phyloP scores from a whole-genome alignment of 1,284 basidiomycete genomes.

The Tylopilus sp. region DNA sequence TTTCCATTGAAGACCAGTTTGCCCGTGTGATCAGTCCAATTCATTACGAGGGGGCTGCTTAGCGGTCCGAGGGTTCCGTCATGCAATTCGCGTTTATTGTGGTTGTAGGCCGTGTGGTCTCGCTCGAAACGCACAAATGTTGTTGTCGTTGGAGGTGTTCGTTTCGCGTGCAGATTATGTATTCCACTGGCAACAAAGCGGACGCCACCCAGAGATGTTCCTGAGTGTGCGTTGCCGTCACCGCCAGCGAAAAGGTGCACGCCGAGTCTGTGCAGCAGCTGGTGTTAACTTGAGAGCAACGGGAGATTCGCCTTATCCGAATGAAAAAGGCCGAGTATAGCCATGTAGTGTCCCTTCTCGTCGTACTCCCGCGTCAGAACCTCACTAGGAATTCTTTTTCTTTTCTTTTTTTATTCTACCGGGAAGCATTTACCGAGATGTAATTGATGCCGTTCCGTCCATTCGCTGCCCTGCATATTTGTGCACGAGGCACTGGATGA shows the following conservation, averaged over 20 bases:
- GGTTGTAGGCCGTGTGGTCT: no score
- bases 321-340: slow-evolving; percentile 20
- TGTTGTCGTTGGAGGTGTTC: slow-evolving; percentile 1
- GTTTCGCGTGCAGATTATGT: slow-evolving; percentile 15
- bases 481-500: slow-evolving; percentile 31
- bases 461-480: slow-evolving; percentile 30
- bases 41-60: slow-evolving; percentile 24
- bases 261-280: no score
- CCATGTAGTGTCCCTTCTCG: slow-evolving; percentile 9
- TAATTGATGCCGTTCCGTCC: slow-evolving; percentile 28
- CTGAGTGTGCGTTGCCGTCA: slow-evolving; percentile 15
- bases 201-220: no score
- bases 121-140: neutral
- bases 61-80: slow-evolving; percentile 21
- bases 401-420: slow-evolving; percentile 4
- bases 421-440: slow-evolving; percentile 31
- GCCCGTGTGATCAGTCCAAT: slow-evolving; percentile 18
- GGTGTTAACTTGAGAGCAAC: no score
- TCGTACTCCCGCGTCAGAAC: slow-evolving; percentile 19
- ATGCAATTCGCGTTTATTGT: slow-evolving; percentile 5
- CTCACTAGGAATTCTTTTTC: slow-evolving; percentile 12
- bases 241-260: no score
- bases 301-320: slow-evolving; percentile 23
- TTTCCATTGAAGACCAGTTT: slow-evolving; percentile 3
- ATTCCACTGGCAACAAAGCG: no score